Conservation (phyloP, 2,329 filamentous ascomycete genomes). For the Diaporthe vaccinii region DNA sequence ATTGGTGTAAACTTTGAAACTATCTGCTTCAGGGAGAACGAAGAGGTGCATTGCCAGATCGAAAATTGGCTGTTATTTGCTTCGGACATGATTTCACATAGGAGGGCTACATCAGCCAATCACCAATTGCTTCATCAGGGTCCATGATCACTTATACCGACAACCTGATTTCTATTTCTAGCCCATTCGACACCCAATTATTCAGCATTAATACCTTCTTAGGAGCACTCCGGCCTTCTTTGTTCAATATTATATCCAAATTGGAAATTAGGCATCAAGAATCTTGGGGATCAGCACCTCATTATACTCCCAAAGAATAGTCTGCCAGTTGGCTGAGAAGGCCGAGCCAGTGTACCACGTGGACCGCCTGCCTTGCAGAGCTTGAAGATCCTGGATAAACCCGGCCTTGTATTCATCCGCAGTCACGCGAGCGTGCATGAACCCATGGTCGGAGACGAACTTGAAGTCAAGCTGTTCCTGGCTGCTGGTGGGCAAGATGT, state of each 20-base stretch:
- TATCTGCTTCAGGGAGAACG: too few species aligned
- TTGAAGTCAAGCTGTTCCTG: conserved; percentile 43
- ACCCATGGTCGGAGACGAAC: conserved; percentile 49
- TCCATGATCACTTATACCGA: too few species aligned
- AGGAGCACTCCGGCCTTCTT: too few species aligned
- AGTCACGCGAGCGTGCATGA: conserved; percentile 50
- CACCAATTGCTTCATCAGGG: too few species aligned
- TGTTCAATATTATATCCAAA: background rate
- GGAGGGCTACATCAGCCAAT: too few species aligned
- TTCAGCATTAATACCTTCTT: background rate
- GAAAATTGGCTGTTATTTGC: too few species aligned
- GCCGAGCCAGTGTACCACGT: conserved; percentile 57
- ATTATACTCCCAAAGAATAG: conserved; percentile 52
- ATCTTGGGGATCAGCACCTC: conserved; percentile 49
- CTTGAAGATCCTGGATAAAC: conserved; percentile 53
- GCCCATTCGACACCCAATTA: background rate
- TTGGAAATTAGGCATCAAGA: conserved; percentile 30
- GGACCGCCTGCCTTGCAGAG: conserved; percentile 53
- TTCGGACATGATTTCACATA: too few species aligned
- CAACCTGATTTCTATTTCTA: too few species aligned
- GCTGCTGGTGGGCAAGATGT: conserved; percentile 43
- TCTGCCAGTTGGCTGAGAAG: conserved; percentile 50
- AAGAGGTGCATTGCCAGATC: too few species aligned
- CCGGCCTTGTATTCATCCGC: conserved; percentile 49
- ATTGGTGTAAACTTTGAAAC: too few species aligned